Evolutionary conservation across 2,329 filamentous ascomycete genomes (phyloP), one percentile per base, ranked within the genome.

Genomic region (Penicillium sp.): DNA sequence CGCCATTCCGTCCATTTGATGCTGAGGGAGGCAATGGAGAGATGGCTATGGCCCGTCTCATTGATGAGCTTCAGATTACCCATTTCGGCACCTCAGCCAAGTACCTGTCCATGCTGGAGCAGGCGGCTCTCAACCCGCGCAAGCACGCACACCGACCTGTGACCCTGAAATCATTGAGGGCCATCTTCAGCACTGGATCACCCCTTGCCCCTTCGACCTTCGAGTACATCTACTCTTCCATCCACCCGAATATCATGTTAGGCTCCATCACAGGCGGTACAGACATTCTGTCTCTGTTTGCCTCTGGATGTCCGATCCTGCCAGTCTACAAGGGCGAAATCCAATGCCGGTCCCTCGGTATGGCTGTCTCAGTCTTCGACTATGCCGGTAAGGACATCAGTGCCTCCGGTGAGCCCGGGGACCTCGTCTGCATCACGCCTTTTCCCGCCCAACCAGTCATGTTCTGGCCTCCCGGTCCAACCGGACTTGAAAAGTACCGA

Each of bases 81-180:
- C 93, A 98, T 71, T 98, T 98, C 69, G 95, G 95, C 54, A 98
- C 94, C 0, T 95, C 90, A 1, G 94, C 95, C 2, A 94, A 96
- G 66, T 99, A 97, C 72, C 87, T 99, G 14, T 94, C 90, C 0
- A 83, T 96, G 4, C 85, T 99, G 9, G 95, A 99, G 74, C 90
- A 96, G 62, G 90, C 90, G 63, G 79, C 80, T 19, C 75, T 92
- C 44, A 80, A 82, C 52, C 90, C 90, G 1, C 74, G 81, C 47
- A 74, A 79, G 22, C 82, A 87, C 57, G 70, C 78, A 0, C 66
- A 79, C 40, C 70, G 73, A 7, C 72, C 75, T 4, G 75, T 76
- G 10, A 69, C 68, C 14, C 66, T 82, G n/a, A 65, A 74, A 7
- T 75, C 82, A 1, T 81, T 99, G 14, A 85, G 89, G 73, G 92